These are phyloP conservation scores for Talaromyces sp. DNA, from an alignment of 2,329 filamentous ascomycete species.

Conservation along the genomic window DNA sequence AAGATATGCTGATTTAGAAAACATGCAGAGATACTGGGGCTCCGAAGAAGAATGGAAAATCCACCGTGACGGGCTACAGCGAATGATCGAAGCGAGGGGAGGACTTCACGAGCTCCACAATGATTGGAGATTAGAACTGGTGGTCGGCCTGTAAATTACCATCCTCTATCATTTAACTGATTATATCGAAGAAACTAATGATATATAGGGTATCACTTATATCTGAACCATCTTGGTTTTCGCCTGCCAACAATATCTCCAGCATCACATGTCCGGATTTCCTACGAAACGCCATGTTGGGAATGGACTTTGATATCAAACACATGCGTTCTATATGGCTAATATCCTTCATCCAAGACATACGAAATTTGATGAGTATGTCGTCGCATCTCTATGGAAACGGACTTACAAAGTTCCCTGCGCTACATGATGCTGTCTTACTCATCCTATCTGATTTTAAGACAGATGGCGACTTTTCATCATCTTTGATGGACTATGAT, in stretches of 20 bases:
- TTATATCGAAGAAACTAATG: background rate
- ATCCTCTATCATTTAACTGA: background rate
- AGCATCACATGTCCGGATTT: background rate
- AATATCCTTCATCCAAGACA: constrained; percentile 26
- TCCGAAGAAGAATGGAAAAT: constrained; percentile 28
- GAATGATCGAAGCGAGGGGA: constrained; percentile 29
- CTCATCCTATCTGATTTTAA: background rate
- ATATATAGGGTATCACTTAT: constrained; percentile 22
- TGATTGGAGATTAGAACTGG: constrained; percentile 21
- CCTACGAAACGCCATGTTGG: background rate
- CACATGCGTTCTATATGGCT: constrained; percentile 25
- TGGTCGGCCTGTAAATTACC: constrained; percentile 3
- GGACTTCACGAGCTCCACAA: constrained; percentile 23
- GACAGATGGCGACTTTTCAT: background rate
- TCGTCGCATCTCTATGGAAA: constrained; percentile 12
- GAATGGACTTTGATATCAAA: constrained; percentile 15
- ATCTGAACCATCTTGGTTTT: constrained; percentile 26
- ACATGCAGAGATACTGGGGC: constrained; percentile 26
- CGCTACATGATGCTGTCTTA: background rate
- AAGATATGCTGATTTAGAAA: too few species aligned
- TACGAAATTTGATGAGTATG: constrained; percentile 22
- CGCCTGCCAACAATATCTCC: constrained; percentile 17
- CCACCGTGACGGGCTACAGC: constrained; percentile 26
- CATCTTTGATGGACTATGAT: background rate
- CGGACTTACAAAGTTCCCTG: constrained; percentile 1